Base-by-base conservation (phyloP, 371 early-diverging fungal species). In the Mucor indicus region DNA sequence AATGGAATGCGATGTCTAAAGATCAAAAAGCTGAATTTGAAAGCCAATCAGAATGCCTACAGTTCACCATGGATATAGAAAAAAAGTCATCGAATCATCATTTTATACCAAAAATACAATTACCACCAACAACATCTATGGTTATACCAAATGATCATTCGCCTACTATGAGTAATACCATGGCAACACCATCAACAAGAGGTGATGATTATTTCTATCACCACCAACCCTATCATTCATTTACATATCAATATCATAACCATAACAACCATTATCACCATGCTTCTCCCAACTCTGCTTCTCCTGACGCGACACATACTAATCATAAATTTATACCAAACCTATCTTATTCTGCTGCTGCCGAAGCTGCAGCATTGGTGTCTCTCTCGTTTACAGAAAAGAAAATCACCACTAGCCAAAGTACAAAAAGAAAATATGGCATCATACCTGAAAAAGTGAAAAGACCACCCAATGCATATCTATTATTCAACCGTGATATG, bases 401-500 rank as follows among this genome's bases (percentile, higher is more conserved):
- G 2, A 44, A 44, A 31, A 13, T 17, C 13, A 7, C 23, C 12
- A 20, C 2, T 12, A 46, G 38, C 20, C 27, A 15, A 24, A 43
- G 46, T n/a, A 31, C 36, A 16, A 53, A 49, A 40, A 32, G 43
- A 15, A 48, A 53, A 24, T 59, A 57, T 25, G 57, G 52, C 10
- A 41, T 30, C 8, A 4, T 33, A 20, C 59, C 59, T 8, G 44
- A 59, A 49, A 48, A 53, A 27, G 50, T 81, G 25, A 81, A 80
- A 57, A 11, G 4, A 48, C 82, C 85, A 12, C 81, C 81, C 36
- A 85, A 85, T 53, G 83, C 84, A 3, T 85, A 80, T 50, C 47
- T 85, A 30, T 57, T 85, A 13, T 85, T 80, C 36, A 85, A 83
- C 50, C 62, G 77, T 30, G 81, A 81, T 40, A 74, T 78, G 67